phyloP scores from a whole-genome alignment of 2,329 filamentous ascomycete species.

The Chaetothyriales sp. region DNA sequence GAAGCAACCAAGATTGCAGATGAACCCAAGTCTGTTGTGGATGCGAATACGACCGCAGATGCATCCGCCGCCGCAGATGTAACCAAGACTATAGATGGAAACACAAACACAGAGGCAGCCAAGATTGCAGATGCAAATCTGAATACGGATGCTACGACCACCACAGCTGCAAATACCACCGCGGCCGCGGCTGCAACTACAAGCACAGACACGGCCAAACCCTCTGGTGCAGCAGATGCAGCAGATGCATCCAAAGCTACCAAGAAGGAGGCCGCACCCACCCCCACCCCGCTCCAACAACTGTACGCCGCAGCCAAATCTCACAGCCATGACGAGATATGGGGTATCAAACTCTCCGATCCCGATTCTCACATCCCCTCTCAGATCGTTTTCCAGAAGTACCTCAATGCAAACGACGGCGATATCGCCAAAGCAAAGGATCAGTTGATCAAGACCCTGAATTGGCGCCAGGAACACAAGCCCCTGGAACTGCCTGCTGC shows the following conservation, averaged over 20 bases:
- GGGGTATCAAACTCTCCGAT: conserved; percentile 54
- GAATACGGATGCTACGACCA: no score
- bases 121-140: no score
- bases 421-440: conserved; percentile 58
- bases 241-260: conserved; percentile 1
- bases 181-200: not conserved
- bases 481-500: conserved; percentile 51
- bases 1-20: no score
- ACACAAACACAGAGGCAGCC: no score
- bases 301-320: conserved; percentile 18
- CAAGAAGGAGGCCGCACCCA: conserved; percentile 2
- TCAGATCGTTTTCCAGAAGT: conserved; percentile 79
- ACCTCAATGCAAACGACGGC: conserved; percentile 74
- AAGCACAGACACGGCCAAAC: not conserved
- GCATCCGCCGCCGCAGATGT: no score
- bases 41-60: no score
- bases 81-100: no score
- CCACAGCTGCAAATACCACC: not conserved
- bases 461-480: conserved; percentile 67
- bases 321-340: conserved; percentile 58
- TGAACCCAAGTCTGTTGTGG: no score
- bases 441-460: conserved; percentile 63
- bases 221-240: conserved; percentile 1
- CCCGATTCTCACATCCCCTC: conserved; percentile 48
- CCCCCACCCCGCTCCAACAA: conserved; percentile 10